Conservation (phyloP, 2,329 filamentous ascomycete species). For the Sporothrix dimorphospora region DNA sequence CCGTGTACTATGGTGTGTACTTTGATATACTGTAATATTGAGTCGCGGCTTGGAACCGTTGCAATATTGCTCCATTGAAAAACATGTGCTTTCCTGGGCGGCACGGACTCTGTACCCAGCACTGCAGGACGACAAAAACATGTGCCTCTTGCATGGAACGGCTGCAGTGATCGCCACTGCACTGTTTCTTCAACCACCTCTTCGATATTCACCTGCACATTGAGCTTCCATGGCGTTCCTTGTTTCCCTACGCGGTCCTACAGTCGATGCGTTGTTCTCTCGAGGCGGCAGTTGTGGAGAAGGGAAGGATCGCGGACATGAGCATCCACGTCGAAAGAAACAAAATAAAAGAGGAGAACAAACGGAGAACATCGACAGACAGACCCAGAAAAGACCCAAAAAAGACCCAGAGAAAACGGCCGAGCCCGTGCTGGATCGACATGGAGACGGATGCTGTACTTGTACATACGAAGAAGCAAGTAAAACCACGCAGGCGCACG, state of each 20-base stretch:
- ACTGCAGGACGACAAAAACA: background rate
- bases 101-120: background rate
- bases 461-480: background rate
- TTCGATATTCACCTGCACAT: background rate
- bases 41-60: background rate
- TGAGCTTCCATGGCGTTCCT: background rate
- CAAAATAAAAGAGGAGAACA: background rate
- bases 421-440: conserved; percentile 21
- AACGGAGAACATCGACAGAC: background rate
- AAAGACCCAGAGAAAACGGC: conserved; percentile 17
- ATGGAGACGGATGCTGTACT: background rate
- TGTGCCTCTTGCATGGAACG: background rate
- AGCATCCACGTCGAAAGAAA: background rate
- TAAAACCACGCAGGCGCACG: background rate
- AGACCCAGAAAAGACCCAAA: conserved; percentile 2
- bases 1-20: too few relatives aligned
- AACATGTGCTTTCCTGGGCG: conserved; percentile 13
- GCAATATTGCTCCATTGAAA: background rate
- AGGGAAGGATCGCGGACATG: background rate
- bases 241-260: background rate
- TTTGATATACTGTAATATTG: background rate
- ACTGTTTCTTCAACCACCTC: background rate
- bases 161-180: background rate
- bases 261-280: background rate
- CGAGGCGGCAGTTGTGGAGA: background rate